Percentiles rank a stretch among this genome's conserved stretches.
Evolutionary conservation across 2,329 filamentous ascomycete genomes (phyloP).

Genomic region (Zelopaecilomyces penicillatus): DNA sequence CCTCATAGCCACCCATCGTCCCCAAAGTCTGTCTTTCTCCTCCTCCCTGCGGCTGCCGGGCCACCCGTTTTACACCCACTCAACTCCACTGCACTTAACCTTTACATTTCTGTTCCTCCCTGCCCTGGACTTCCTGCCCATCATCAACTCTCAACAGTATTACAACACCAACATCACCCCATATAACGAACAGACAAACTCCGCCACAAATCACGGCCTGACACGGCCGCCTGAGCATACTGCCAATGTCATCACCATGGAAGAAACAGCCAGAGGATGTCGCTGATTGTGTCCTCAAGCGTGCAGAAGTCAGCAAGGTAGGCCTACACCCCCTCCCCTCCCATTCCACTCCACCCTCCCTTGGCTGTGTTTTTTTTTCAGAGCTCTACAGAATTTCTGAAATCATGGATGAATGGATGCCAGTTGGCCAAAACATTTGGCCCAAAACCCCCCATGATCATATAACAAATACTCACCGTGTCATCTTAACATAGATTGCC

Average conservation of each 20-base stretch:
- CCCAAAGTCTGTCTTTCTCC: not conserved
- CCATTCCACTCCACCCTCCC: not conserved
- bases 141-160: not conserved
- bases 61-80: constrained; percentile 7
- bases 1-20: not conserved
- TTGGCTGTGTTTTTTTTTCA: not conserved
- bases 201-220: not conserved
- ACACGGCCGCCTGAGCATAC: not conserved
- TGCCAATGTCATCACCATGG: constrained; percentile 49
- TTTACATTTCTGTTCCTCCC: constrained; percentile 2
- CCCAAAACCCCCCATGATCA: not conserved
- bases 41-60: constrained; percentile 4
- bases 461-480: constrained; percentile 8
- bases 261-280: constrained; percentile 57
- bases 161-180: not conserved
- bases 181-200: not conserved
- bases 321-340: constrained; percentile 16
- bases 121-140: not conserved
- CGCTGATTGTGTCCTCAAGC: constrained; percentile 60
- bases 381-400: too few relatives aligned
- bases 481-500: constrained; percentile 59
- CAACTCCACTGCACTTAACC: constrained; percentile 5
- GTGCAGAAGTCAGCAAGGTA: constrained; percentile 70
- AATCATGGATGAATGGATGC: too few relatives aligned
- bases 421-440: too few relatives aligned